Evolutionary conservation across 2,329 filamentous ascomycete species (phyloP).

Genomic region (Hymenoscyphus albidus): DNA sequence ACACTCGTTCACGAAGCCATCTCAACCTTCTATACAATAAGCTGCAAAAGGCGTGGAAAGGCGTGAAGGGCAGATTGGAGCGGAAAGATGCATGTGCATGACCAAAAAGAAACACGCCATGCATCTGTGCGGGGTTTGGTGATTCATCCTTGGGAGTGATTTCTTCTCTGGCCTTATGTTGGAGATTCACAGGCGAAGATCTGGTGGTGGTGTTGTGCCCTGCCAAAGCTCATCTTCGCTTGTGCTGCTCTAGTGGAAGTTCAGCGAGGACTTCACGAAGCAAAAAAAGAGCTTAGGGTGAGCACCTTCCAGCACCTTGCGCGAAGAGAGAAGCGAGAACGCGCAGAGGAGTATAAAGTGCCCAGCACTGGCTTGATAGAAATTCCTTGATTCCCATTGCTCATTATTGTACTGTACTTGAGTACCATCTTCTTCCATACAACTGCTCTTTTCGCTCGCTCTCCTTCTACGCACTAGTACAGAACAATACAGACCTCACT

Average conservation of each 20-base stretch:
- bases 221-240: constrained; percentile 20
- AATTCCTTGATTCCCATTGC: background rate
- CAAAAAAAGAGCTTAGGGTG: background rate
- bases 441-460: background rate
- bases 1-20: constrained; percentile 4
- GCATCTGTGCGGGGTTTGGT: constrained; percentile 20
- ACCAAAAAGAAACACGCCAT: constrained; percentile 16
- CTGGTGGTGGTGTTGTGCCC: constrained; percentile 18
- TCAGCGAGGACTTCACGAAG: background rate
- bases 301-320: constrained; percentile 17
- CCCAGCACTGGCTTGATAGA: background rate
- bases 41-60: constrained; percentile 11
- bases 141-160: constrained; percentile 10
- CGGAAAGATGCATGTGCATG: background rate
- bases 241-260: constrained; percentile 13
- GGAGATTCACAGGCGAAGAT: constrained; percentile 20
- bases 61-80: constrained; percentile 18
- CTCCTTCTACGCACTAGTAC: background rate
- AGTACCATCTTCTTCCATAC: background rate
- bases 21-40: constrained; percentile 7
- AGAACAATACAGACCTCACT: background rate
- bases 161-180: constrained; percentile 3
- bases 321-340: constrained; percentile 6
- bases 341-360: constrained; percentile 3
- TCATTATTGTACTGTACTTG: too few species aligned